Evolutionary conservation across 352 stramenopile species (phyloP).

Genomic region (Phytophthora uliginosa): DNA sequence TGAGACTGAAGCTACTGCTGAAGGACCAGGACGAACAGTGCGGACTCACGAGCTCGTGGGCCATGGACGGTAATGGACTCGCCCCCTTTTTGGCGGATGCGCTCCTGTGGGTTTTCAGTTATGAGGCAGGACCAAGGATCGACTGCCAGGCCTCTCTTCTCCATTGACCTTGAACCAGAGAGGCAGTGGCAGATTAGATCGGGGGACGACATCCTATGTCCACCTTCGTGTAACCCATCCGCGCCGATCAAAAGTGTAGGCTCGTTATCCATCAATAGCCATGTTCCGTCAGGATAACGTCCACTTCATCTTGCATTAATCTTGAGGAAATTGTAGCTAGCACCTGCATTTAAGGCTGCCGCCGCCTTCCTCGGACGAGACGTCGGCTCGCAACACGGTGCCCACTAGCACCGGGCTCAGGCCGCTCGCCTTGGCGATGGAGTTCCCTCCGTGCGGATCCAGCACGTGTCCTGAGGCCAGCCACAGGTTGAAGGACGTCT

Average conservation of each 20-base stretch:
- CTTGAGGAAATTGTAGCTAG: too few relatives aligned
- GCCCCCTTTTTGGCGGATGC: too few relatives aligned
- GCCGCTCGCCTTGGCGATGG: conserved; percentile 32
- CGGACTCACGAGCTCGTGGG: conserved; percentile 39
- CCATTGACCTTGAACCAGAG: conserved; percentile 5
- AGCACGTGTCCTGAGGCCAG: conserved; percentile 54
- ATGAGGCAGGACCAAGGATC: conserved; percentile 23
- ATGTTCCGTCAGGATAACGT: too few relatives aligned
- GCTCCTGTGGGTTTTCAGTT: conserved; percentile 15
- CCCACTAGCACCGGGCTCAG: conserved; percentile 53
- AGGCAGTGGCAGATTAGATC: too few relatives aligned
- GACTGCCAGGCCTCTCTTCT: background rate
- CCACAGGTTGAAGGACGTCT: conserved; percentile 75
- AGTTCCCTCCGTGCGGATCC: conserved; percentile 32
- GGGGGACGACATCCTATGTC: too few relatives aligned
- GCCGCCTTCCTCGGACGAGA: conserved; percentile 35
- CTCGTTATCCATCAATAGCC: too few relatives aligned
- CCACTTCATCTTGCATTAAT: too few relatives aligned
- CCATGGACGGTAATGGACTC: conserved; percentile 26
- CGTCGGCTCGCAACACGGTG: conserved; percentile 64
- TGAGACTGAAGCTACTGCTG: conserved; percentile 35
- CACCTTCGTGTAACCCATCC: too few relatives aligned
- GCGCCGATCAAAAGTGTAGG: too few relatives aligned
- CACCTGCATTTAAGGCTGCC: too few relatives aligned
- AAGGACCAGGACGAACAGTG: conserved; percentile 43